phyloP scores from a whole-genome alignment of 164 flowering plant genomes.

The Vitis amurensis region DNA sequence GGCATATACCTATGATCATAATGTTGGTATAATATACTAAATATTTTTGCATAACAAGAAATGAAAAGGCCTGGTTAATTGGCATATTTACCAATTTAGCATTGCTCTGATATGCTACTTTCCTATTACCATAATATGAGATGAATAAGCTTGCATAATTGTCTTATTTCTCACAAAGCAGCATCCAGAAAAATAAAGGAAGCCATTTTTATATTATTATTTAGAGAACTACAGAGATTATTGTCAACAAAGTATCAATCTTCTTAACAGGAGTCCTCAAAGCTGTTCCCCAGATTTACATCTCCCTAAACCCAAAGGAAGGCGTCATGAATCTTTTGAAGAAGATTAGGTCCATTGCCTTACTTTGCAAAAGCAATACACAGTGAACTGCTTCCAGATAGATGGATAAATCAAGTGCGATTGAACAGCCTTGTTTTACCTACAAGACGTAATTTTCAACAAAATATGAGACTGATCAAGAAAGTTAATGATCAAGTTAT shows the following conservation, averaged over 20 bases:
- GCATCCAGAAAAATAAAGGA: neutral
- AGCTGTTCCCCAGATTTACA: neutral
- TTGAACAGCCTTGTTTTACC: slow-evolving; percentile 50
- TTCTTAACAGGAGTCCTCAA: neutral
- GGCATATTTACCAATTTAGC: neutral
- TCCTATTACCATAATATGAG: too few species aligned
- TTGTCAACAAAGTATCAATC: slow-evolving; percentile 1
- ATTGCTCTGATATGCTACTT: too few species aligned
- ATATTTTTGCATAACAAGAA: neutral
- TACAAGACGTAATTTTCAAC: slow-evolving; percentile 29
- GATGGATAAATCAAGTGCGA: slow-evolving; percentile 55
- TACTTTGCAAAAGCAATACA: slow-evolving; percentile 64
- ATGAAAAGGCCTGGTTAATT: neutral
- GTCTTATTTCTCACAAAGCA: too few species aligned
- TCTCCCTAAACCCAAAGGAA: neutral
- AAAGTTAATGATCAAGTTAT: neutral
- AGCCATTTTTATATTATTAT: neutral
- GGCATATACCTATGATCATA: neutral
- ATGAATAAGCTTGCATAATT: too few species aligned
- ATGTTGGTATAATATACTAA: neutral
- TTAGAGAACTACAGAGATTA: neutral
- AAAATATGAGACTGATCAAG: neutral
- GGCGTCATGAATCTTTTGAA: neutral
- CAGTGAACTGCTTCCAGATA: slow-evolving; percentile 79
- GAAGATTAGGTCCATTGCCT: slow-evolving; percentile 20